These are phyloP conservation scores for Phaseolus lunatus DNA, from an alignment of 306 rosid genomes.

Conservation along the genomic window DNA sequence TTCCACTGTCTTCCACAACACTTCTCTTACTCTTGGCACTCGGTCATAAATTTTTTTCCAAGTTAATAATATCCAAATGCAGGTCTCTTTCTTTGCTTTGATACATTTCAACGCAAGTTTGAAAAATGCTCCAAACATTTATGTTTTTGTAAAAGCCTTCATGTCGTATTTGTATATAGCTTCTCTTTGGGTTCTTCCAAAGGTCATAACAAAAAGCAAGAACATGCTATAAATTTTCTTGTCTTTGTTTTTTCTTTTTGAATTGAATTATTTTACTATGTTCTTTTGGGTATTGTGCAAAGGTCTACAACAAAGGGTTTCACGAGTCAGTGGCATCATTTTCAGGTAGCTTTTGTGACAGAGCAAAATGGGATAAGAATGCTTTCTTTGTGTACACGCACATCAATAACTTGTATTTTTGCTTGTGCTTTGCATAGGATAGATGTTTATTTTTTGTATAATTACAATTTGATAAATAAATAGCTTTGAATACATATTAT, in stretches of 20 bases:
- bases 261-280: too few species aligned
- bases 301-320: too few species aligned
- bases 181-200: not conserved
- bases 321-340: too few species aligned
- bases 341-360: too few species aligned
- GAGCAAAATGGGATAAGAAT: not conserved
- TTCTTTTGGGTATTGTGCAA: too few species aligned
- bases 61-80: too few species aligned
- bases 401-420: not conserved
- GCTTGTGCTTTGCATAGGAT: not conserved
- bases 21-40: too few species aligned
- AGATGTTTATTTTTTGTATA: not conserved
- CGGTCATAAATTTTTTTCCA: too few species aligned
- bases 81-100: too few species aligned
- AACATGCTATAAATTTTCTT: not conserved
- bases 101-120: not conserved
- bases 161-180: not conserved
- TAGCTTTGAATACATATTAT: not conserved
- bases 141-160: not conserved
- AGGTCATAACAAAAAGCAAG: constrained; percentile 9
- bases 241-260: constrained; percentile 11
- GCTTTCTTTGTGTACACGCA: not conserved
- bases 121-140: not conserved
- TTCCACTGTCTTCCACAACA: too few species aligned
- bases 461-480: not conserved